Conservation (phyloP, 164 flowering plant genomes). For the Euptelea pleiosperma region DNA sequence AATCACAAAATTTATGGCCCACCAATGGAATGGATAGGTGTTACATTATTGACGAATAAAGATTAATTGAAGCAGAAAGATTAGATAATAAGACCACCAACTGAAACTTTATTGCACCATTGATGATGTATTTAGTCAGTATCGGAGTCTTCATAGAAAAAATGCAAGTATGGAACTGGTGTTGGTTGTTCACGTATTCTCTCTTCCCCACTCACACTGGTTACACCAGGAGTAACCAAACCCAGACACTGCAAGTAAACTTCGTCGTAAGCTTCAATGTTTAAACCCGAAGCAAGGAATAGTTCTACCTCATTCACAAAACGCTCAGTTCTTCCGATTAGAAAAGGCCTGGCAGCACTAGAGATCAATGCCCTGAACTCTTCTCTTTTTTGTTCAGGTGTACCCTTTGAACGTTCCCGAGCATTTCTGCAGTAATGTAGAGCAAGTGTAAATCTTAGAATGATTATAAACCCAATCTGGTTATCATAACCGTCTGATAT, state of each 20-base stretch:
- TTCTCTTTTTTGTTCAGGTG: conserved; percentile 35
- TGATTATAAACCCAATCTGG: not conserved
- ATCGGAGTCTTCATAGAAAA: conserved; percentile 62
- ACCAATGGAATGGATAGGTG: too few species aligned
- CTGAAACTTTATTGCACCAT: too few species aligned
- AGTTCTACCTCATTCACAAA: conserved; percentile 76
- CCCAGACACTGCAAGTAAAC: conserved; percentile 54
- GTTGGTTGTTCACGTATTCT: conserved; percentile 15
- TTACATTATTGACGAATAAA: too few species aligned
- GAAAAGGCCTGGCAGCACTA: conserved; percentile 68
- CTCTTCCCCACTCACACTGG: conserved; percentile 18
- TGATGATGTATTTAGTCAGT: conserved; percentile 23
- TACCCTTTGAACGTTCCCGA: conserved; percentile 10
- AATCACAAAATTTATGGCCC: too few species aligned
- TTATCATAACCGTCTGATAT: too few species aligned
- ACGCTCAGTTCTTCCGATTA: conserved; percentile 52
- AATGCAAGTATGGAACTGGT: conserved; percentile 33
- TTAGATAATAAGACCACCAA: too few species aligned
- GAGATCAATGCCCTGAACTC: conserved; percentile 51
- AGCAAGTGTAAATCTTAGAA: not conserved
- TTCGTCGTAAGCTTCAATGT: conserved; percentile 72
- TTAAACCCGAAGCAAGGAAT: conserved; percentile 78
- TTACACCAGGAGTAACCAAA: conserved; percentile 28
- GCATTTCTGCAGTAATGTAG: conserved; percentile 30
- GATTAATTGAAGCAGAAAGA: too few species aligned